Evolutionary conservation across 2,329 filamentous ascomycete species (phyloP), one percentile per base, ranked within the genome.

Genomic region (Colletotrichum salicis): DNA sequence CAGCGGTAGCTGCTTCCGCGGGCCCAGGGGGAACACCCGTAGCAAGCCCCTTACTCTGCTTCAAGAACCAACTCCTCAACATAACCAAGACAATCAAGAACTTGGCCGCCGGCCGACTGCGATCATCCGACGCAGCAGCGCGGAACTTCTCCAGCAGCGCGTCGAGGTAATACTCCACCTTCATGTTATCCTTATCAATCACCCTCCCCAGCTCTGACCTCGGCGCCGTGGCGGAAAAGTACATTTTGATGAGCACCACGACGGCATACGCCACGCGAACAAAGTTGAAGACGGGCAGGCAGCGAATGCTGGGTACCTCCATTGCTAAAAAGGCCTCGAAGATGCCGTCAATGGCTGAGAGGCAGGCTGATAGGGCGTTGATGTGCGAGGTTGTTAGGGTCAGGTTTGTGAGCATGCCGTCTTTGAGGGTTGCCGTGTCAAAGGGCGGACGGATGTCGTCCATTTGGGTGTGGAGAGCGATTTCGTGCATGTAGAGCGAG

Each of bases 401-500:
- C 75, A 54, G 81, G 77, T 76, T 85, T 70, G 77, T 78, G 33
- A 84, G 77, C 60, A 86, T 79, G 37, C 83, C 82, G 64, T 85
- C 81, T 27, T 83, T 81, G 35, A 87, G 77, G 57, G 83, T 79
- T 10, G 84, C 83, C n/a, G 84, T 81, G 77, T 83, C 85, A 76
- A 84, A 84, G 8, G 84, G 84, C 24, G 83, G 83, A 71, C 77
- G 82, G 76, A 88, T 86, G 31, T 90, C 88, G 24, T 84, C 85
- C 71, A 88, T 86, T 67, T 92, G 90, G 10, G 88, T 85, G 74
- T 94, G 91, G 74, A 95, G 88, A 3, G 89, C 90, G 65, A 93
- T 89, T 80, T 95, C 93, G 78, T 95, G 92, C 84, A 95, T 91
- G 78, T 93, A 94, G 3, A 95, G 83, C 73, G 87, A 92, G 45